Evolutionary conservation across 805 yeast species (phyloP).

Genomic region (Kodamaea jinghongensis): DNA sequence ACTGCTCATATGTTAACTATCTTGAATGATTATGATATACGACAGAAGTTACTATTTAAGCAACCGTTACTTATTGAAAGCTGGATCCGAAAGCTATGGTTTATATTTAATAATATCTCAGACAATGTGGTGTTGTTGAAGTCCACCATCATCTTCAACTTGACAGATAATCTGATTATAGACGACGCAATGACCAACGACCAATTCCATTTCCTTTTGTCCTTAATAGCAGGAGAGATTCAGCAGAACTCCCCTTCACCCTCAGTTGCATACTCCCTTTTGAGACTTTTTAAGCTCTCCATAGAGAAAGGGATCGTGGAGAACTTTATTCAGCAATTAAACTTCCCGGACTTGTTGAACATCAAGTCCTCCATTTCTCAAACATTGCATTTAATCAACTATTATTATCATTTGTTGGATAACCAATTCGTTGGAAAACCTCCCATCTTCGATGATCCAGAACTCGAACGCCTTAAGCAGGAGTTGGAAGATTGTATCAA

Average conservation of each 20-base stretch:
- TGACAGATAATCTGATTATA: constrained; percentile 27
- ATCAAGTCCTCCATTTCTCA: constrained; percentile 13
- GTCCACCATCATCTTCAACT: constrained; percentile 30
- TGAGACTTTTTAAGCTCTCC: constrained; percentile 25
- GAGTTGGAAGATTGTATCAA: too few species aligned
- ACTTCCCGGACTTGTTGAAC: constrained; percentile 13
- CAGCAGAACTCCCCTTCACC: constrained; percentile 5
- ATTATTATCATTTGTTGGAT: constrained; percentile 13
- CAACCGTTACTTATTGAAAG: constrained; percentile 29
- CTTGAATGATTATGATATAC: constrained; percentile 35
- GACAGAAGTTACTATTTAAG: constrained; percentile 24
- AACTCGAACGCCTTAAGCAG: too few species aligned
- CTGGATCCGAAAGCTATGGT: constrained; percentile 31
- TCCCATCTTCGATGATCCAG: too few species aligned
- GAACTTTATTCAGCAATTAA: constrained; percentile 19
- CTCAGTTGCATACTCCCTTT: constrained; percentile 20
- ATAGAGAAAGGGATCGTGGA: constrained; percentile 16
- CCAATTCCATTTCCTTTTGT: constrained; percentile 18
- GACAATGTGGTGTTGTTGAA: constrained; percentile 13
- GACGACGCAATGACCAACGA: constrained; percentile 25
- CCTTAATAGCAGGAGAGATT: constrained; percentile 3
- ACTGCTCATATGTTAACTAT: constrained; percentile 34
- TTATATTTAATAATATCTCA: constrained; percentile 16
- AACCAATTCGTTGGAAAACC: constrained; percentile 1
- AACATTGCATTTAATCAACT: constrained; percentile 23